Evolutionary conservation across 2,329 filamentous ascomycete genomes (phyloP).

Genomic region (Hypoxylon sp.): DNA sequence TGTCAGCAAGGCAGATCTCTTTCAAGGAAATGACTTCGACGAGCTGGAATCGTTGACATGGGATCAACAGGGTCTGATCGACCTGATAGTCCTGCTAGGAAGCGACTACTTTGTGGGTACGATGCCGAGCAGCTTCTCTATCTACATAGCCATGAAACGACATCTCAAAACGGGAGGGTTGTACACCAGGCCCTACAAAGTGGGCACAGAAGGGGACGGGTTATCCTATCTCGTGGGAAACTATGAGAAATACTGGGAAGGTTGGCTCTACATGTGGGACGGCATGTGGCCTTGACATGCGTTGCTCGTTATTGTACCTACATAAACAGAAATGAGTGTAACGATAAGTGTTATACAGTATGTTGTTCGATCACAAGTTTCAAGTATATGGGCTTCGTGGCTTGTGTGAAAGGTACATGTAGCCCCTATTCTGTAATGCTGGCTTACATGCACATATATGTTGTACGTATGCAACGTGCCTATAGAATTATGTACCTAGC

Average conservation of each 20-base stretch:
- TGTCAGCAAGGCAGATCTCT: conserved; percentile 50
- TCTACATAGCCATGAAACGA: conserved; percentile 56
- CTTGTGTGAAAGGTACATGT: too few relatives aligned
- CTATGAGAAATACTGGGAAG: conserved; percentile 56
- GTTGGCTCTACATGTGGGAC: conserved; percentile 60
- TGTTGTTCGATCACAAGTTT: too few relatives aligned
- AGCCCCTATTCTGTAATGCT: too few relatives aligned
- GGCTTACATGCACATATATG: too few relatives aligned
- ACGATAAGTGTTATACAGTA: too few relatives aligned
- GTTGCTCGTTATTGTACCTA: neutral
- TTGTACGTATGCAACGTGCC: too few relatives aligned
- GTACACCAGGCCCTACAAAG: conserved; percentile 54
- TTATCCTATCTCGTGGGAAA: conserved; percentile 54
- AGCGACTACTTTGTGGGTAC: conserved; percentile 54
- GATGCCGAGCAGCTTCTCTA: conserved; percentile 58
- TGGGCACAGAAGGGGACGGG: conserved; percentile 53
- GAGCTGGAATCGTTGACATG: conserved; percentile 51
- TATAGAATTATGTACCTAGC: too few relatives aligned
- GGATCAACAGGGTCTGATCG: conserved; percentile 56
- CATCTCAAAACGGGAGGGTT: conserved; percentile 53
- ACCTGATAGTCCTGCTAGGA: conserved; percentile 52
- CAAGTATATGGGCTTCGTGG: too few relatives aligned
- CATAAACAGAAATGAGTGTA: conserved; percentile 1
- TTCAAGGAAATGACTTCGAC: conserved; percentile 45
- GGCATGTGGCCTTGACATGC: conserved; percentile 52